These are phyloP conservation scores for Pythium aphanidermatum DNA, from an alignment of 352 stramenopile species.

Conservation along the genomic window DNA sequence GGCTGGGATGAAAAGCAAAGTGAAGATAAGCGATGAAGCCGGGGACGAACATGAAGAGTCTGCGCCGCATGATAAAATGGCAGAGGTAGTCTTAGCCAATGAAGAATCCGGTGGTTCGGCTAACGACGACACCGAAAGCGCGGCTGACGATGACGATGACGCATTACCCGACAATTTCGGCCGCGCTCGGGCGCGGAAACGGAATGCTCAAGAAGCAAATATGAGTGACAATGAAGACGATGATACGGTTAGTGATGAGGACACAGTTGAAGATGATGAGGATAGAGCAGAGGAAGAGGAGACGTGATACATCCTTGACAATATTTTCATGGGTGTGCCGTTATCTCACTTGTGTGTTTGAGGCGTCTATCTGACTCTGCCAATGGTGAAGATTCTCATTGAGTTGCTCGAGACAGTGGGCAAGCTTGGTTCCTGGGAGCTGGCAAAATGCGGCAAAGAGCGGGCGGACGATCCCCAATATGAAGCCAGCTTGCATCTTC, in stretches of 20 bases:
- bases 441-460: constrained; percentile 56
- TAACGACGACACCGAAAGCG: constrained; percentile 15
- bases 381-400: constrained; percentile 63
- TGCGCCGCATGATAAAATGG: not conserved
- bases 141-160: constrained; percentile 9
- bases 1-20: constrained; percentile 4
- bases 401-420: constrained; percentile 58
- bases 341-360: no score
- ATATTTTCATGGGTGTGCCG: no score
- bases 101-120: not conserved
- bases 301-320: constrained; percentile 2
- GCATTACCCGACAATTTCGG: no score
- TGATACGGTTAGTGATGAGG: constrained; percentile 3
- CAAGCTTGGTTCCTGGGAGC: constrained; percentile 43
- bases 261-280: not conserved
- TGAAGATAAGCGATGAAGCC: constrained; percentile 3
- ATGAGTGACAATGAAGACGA: constrained; percentile 8
- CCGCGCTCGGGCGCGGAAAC: not conserved
- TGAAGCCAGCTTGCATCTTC: constrained; percentile 92
- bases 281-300: not conserved
- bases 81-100: not conserved
- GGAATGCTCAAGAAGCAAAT: not conserved
- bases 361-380: constrained; percentile 59
- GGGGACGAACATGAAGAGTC: constrained; percentile 17
- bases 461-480: constrained; percentile 89